phyloP scores from a whole-genome alignment of 2,329 filamentous ascomycete genomes.

The Nemania serpens region DNA sequence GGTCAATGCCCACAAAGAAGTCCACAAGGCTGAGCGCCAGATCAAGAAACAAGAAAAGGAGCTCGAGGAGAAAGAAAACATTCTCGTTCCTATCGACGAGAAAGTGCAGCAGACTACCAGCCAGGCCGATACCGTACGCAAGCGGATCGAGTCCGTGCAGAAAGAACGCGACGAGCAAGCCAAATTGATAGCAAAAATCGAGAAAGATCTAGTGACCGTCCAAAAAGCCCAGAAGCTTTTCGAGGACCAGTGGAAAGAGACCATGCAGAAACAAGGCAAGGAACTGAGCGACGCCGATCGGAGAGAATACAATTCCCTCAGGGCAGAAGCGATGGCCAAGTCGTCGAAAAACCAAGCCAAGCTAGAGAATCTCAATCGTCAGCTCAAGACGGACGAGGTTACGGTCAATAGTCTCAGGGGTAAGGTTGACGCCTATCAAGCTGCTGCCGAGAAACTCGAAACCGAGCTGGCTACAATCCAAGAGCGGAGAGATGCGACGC shows the following conservation, averaged over 20 bases:
- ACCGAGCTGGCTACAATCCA: constrained; percentile 71
- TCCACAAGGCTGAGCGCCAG: constrained; percentile 78
- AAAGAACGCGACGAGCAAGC: constrained; percentile 78
- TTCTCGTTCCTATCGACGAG: constrained; percentile 86
- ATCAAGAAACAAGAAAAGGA: constrained; percentile 87
- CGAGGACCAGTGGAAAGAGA: constrained; percentile 84
- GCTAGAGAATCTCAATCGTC: constrained; percentile 83
- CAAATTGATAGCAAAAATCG: constrained; percentile 70
- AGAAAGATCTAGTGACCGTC: constrained; percentile 81
- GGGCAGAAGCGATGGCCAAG: constrained; percentile 81
- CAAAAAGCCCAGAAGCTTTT: constrained; percentile 88
- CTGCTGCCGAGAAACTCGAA: constrained; percentile 73
- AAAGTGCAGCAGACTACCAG: constrained; percentile 81
- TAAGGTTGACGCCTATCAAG: constrained; percentile 80
- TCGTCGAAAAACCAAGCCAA: constrained; percentile 81
- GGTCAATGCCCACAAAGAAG: constrained; percentile 73
- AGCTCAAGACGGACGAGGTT: constrained; percentile 89
- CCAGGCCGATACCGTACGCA: constrained; percentile 70
- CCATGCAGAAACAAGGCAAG: constrained; percentile 83
- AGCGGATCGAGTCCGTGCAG: constrained; percentile 69
- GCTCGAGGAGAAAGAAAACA: constrained; percentile 84
- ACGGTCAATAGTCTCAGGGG: constrained; percentile 87
- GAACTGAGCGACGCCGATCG: constrained; percentile 85
- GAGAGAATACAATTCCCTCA: constrained; percentile 85
- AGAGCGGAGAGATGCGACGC: constrained; percentile 68